Conservation (phyloP, 106 monocot species). For the Triglochin maritima region DNA sequence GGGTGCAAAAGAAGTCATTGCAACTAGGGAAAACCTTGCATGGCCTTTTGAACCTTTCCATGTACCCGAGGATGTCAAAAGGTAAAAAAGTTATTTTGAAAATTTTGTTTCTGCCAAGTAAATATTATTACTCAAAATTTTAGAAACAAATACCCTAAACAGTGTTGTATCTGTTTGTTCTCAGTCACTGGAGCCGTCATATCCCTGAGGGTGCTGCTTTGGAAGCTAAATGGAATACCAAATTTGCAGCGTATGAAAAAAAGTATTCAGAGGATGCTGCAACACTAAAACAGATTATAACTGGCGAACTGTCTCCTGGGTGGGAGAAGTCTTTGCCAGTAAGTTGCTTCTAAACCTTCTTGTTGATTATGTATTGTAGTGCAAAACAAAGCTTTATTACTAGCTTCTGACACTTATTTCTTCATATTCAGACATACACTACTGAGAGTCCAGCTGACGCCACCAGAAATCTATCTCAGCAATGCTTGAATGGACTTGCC, state of each 20-base stretch:
- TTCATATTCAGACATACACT: constrained; percentile 43
- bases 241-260: constrained; percentile 64
- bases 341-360: neutral
- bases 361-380: neutral
- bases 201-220: constrained; percentile 40
- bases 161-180: neutral
- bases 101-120: neutral
- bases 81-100: constrained; percentile 19
- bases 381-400: neutral
- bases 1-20: constrained; percentile 85
- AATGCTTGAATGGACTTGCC: constrained; percentile 62
- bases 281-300: constrained; percentile 39
- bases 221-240: constrained; percentile 63
- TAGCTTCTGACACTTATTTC: neutral
- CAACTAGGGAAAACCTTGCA: constrained; percentile 68
- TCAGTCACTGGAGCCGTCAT: constrained; percentile 82
- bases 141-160: neutral
- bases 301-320: constrained; percentile 43
- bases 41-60: constrained; percentile 53
- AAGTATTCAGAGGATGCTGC: constrained; percentile 57
- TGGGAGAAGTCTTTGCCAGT: constrained; percentile 75
- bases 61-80: constrained; percentile 75
- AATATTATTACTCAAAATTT: neutral
- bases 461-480: constrained; percentile 66
- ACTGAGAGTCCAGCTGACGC: constrained; percentile 59